phyloP scores from a whole-genome alignment of 2,329 filamentous ascomycete species.

The Neoscytalidium dimidiatum region DNA sequence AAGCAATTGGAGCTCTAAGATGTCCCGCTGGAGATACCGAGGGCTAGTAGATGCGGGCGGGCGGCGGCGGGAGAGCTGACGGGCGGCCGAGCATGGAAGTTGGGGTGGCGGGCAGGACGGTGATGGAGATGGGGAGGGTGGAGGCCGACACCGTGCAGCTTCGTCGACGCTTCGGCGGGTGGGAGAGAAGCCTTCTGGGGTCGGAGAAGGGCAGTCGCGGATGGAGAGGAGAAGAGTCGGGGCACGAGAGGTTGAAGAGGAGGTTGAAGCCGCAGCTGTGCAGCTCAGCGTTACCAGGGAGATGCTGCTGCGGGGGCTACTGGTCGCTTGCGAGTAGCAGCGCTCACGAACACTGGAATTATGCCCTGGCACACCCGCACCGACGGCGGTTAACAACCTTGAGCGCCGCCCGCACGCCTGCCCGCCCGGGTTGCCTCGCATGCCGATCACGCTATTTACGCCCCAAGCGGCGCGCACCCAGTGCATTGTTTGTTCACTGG shows the following conservation, averaged over 20 bases:
- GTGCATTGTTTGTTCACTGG: slow-evolving; percentile 15
- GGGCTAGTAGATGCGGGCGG: slow-evolving; percentile 3
- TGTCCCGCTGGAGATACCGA: slow-evolving; percentile 4
- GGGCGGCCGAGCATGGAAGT: slow-evolving; percentile 25
- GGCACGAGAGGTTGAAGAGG: slow-evolving; percentile 32
- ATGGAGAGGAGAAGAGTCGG: slow-evolving; percentile 26
- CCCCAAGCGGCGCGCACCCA: slow-evolving; percentile 7
- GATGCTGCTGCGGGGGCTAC: slow-evolving; percentile 30
- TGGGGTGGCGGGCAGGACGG: slow-evolving; percentile 27
- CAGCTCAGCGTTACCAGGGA: slow-evolving; percentile 25
- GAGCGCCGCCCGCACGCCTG: slow-evolving; percentile 10
- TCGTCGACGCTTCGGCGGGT: slow-evolving; percentile 23
- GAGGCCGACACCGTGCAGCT: slow-evolving; percentile 26
- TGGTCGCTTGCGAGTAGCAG: slow-evolving; percentile 22
- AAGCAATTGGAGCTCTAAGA: slow-evolving; percentile 17
- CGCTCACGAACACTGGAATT: slow-evolving; percentile 21
- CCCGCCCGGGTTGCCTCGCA: slow-evolving; percentile 15
- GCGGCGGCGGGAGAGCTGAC: slow-evolving; percentile 22
- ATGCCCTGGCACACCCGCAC: slow-evolving; percentile 17
- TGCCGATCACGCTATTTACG: slow-evolving; percentile 20
- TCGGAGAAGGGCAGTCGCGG: slow-evolving; percentile 38
- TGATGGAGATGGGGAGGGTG: slow-evolving; percentile 27
- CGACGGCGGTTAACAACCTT: slow-evolving; percentile 15
- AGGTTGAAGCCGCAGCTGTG: slow-evolving; percentile 35
- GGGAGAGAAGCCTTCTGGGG: slow-evolving; percentile 35